Percentiles rank a stretch among this genome's conserved stretches.
Conservation (phyloP, 257 asterid species). For the Nemophila menziesii region DNA sequence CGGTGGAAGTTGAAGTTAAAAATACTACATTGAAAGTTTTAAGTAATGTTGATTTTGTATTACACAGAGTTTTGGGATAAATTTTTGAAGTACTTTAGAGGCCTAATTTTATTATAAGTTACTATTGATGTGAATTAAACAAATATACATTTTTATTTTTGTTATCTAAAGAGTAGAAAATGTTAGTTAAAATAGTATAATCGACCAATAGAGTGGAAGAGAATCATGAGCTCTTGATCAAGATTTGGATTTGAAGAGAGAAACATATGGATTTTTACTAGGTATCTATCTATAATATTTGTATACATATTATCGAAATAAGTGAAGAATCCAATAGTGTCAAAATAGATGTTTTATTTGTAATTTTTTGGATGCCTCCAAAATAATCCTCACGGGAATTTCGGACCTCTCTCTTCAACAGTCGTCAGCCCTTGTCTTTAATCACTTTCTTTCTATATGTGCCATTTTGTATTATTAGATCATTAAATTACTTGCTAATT, state of each 20-base stretch:
- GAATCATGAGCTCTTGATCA: constrained; percentile 44
- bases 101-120: no score
- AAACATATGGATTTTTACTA: constrained; percentile 30
- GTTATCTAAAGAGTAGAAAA: no score
- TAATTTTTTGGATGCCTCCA: constrained; percentile 42
- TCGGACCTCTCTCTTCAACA: constrained; percentile 65
- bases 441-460: no score
- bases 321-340: constrained; percentile 36
- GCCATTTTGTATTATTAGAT: no score
- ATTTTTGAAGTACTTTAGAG: no score
- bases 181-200: no score
- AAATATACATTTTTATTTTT: background rate
- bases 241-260: constrained; percentile 23
- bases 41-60: no score
- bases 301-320: constrained; percentile 27
- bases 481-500: no score
- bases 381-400: constrained; percentile 88
- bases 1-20: no score
- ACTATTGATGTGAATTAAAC: no score
- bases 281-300: constrained; percentile 17
- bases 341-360: constrained; percentile 30
- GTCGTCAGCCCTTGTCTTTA: constrained; percentile 55
- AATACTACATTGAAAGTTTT: no score
- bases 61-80: no score
- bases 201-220: constrained; percentile 11